Base-by-base conservation (phyloP, 192 early-diverging fungal species). In the Bifiguratus adelaidae region DNA sequence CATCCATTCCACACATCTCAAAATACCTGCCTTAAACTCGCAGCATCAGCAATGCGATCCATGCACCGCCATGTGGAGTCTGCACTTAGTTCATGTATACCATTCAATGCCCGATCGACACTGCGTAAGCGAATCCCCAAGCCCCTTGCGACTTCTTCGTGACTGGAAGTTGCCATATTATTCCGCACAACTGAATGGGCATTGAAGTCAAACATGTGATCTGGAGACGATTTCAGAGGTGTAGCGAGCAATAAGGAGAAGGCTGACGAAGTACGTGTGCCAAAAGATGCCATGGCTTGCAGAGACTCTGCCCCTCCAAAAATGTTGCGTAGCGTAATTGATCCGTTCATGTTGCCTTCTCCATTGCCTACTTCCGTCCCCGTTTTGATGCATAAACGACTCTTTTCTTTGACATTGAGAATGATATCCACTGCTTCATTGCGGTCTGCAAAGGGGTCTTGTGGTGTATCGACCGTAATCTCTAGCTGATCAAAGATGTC, bases 321-420 rank as follows among this genome's bases (percentile, higher is more conserved):
- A 2, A 82, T 73, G 50, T 98, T 97, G 43, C 82, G 73, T 20
- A 97, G 38, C 24, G 73, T 77, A 24, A 82, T 61, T 0, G 88
- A 77, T 6, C 80, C 68, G 44, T 74, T 83, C 80, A 88, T 79
- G 24, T 68, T 86, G 25, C 89, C 94, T 60, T 95, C 91, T 41
- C 83, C 73, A 47, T 88, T 89, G 13, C 88, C 89, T 23, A 95
- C 75, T 38, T 92, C 89, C 4, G 91, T 90, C 15, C 91, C 92
- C 4, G 93, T 96, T 48, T 72, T 77, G 34, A 90, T 70, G 59
- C 67, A 80, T 24, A 92, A 66, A 33, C 91, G 69, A 24, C 69
- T 71, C 30, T 70, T 68, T 48, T 92, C 87, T 50, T 83, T 73
- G 43, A 88, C 74, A 6, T 56, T 58, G 28, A 95, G 61, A 4